Evolutionary conservation across 2,329 filamentous ascomycete species (phyloP).

Genomic region (Paecilomyces sp.): DNA sequence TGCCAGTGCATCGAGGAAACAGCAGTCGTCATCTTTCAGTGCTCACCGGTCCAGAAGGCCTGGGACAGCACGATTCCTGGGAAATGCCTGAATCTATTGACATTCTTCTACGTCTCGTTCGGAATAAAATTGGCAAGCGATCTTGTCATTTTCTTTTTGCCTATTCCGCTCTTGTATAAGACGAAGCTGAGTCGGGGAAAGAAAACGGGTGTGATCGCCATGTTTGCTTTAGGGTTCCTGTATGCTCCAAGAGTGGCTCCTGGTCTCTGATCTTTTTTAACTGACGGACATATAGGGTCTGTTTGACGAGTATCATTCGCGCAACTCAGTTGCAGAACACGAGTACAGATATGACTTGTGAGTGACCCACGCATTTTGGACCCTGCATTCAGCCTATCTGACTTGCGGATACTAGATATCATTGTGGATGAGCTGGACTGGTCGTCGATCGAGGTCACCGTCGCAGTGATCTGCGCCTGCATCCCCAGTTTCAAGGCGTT

Average conservation of each 20-base stretch:
- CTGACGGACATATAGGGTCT: constrained; percentile 7
- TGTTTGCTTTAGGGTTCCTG: constrained; percentile 14
- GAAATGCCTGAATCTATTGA: constrained; percentile 7
- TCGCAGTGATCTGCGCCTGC: constrained; percentile 15
- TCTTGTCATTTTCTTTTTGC: constrained; percentile 10
- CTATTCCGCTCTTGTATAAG: constrained; percentile 10
- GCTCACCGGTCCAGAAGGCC: constrained; percentile 11
- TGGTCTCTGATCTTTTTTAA: background rate
- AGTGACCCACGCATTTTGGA: background rate
- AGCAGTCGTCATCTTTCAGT: constrained; percentile 50
- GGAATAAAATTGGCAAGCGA: constrained; percentile 11
- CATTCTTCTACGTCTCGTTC: constrained; percentile 13
- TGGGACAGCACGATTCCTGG: constrained; percentile 11
- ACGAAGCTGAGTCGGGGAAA: constrained; percentile 11
- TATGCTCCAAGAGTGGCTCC: background rate
- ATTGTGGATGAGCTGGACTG: constrained; percentile 13
- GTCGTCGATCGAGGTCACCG: constrained; percentile 14
- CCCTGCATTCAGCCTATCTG: background rate
- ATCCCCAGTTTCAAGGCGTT: constrained; percentile 14
- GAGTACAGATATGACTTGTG: constrained; percentile 12
- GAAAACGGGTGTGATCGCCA: constrained; percentile 10
- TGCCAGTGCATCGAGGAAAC: constrained; percentile 61
- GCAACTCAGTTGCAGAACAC: constrained; percentile 12
- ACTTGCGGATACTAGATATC: constrained; percentile 6
- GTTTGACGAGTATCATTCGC: constrained; percentile 13